Evolutionary conservation across 1,139 yeast species (phyloP).

Genomic region (Suhomyces guaymorum): DNA sequence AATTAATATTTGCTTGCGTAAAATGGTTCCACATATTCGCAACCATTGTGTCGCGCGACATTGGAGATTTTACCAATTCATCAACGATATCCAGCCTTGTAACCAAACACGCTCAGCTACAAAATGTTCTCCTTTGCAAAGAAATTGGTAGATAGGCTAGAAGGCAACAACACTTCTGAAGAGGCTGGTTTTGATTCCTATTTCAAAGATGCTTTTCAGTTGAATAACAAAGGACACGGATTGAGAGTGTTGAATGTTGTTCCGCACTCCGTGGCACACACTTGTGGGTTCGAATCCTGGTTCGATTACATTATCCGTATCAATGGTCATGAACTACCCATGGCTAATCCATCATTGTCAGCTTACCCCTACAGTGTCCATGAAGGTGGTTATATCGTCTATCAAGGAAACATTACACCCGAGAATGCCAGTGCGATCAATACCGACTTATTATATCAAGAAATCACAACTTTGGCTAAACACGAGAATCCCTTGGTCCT

Average conservation of each 20-base stretch:
- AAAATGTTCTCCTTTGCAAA: constrained; percentile 87
- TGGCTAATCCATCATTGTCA: constrained; percentile 40
- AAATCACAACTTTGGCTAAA: constrained; percentile 35
- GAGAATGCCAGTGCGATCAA: constrained; percentile 43
- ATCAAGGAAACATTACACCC: constrained; percentile 36
- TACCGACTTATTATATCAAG: constrained; percentile 36
- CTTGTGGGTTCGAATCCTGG: constrained; percentile 65
- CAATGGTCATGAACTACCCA: constrained; percentile 72
- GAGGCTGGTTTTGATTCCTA: constrained; percentile 49
- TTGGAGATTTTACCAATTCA: constrained; percentile 2
- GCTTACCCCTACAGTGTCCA: constrained; percentile 36
- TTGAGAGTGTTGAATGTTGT: constrained; percentile 42
- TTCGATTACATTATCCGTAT: constrained; percentile 82
- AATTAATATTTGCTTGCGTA: not conserved
- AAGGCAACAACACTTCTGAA: constrained; percentile 36
- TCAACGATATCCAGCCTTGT: constrained; percentile 1
- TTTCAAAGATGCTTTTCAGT: constrained; percentile 45
- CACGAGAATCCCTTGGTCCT: constrained; percentile 47
- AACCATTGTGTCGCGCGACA: constrained; percentile 3
- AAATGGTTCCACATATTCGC: constrained; percentile 1
- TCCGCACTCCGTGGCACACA: constrained; percentile 43
- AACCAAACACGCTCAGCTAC: not conserved
- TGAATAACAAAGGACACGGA: constrained; percentile 47
- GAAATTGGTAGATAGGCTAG: constrained; percentile 76
- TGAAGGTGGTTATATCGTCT: constrained; percentile 47